Conservation (phyloP, 1,284 basidiomycete species). For the Baeospora myosura region DNA sequence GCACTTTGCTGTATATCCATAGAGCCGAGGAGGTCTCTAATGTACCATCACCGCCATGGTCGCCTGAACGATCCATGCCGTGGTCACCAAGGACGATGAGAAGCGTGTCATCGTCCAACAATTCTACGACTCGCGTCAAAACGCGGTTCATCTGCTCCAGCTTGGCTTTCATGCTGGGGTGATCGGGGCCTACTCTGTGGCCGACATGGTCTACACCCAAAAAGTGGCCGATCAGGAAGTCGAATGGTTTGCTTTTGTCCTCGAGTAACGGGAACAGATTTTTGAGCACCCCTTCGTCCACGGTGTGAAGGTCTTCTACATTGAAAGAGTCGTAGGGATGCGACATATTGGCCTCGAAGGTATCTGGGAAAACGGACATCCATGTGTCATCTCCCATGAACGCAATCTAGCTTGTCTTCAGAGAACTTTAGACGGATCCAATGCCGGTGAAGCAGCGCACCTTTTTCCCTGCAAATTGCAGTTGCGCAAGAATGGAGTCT, state of each 20-base stretch:
- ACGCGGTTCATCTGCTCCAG: constrained; percentile 85
- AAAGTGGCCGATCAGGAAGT: constrained; percentile 88
- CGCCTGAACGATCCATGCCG: constrained; percentile 93
- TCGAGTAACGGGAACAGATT: constrained; percentile 80
- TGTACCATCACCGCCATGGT: constrained; percentile 90
- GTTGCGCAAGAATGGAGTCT: constrained; percentile 74
- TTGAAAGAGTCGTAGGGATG: constrained; percentile 96
- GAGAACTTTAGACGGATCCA: constrained; percentile 1
- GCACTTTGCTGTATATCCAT: constrained; percentile 86
- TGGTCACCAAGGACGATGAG: constrained; percentile 94
- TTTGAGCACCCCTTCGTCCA: constrained; percentile 83
- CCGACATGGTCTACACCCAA: constrained; percentile 98
- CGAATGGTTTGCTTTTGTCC: constrained; percentile 37
- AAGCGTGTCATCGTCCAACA: constrained; percentile 75
- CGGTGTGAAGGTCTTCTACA: constrained; percentile 95
- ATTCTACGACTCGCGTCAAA: constrained; percentile 60
- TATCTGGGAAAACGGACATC: constrained; percentile 80
- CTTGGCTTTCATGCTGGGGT: constrained; percentile 82
- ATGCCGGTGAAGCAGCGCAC: constrained; percentile 28
- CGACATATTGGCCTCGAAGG: constrained; percentile 65
- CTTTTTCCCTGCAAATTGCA: constrained; percentile 46
- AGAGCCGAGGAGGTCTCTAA: constrained; percentile 83
- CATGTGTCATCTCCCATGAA: constrained; percentile 98
- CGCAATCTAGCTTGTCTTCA: constrained; percentile 39
- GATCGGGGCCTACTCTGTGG: constrained; percentile 87